phyloP scores from a whole-genome alignment of 2,329 filamentous ascomycete species.

The Cladosporium sp. region DNA sequence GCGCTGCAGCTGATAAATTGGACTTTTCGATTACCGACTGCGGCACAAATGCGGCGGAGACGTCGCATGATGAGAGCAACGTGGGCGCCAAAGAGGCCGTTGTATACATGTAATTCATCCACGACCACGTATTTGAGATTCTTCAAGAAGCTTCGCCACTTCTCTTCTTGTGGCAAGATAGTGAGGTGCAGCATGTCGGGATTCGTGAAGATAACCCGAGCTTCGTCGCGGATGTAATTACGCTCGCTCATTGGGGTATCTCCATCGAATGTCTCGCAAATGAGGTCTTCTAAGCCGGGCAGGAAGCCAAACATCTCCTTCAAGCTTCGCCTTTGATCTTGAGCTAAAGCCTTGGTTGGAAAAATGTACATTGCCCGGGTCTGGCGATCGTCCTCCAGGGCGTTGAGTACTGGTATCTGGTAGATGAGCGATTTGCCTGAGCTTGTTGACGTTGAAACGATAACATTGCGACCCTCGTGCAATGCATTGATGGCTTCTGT shows the following conservation, averaged over 20 bases:
- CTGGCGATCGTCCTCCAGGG: constrained; percentile 70
- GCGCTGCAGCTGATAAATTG: constrained; percentile 95
- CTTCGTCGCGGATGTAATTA: constrained; percentile 78
- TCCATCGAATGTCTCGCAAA: constrained; percentile 93
- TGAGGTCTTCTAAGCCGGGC: constrained; percentile 65
- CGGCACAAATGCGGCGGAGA: constrained; percentile 79
- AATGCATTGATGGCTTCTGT: constrained; percentile 88
- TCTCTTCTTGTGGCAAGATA: constrained; percentile 85
- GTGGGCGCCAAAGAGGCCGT: constrained; percentile 89
- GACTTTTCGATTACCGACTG: constrained; percentile 77
- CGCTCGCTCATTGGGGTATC: constrained; percentile 82
- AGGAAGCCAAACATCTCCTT: constrained; percentile 81
- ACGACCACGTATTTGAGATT: constrained; percentile 83
- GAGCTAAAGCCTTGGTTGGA: constrained; percentile 91
- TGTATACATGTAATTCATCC: constrained; percentile 91
- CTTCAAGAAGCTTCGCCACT: constrained; percentile 83
- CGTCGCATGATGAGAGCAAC: constrained; percentile 93
- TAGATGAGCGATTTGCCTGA: constrained; percentile 99
- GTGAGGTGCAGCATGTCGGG: constrained; percentile 97
- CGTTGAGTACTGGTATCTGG: constrained; percentile 85
- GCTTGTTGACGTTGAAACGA: constrained; percentile 90
- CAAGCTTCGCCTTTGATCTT: constrained; percentile 86
- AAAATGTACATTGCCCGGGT: constrained; percentile 96
- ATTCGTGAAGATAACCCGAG: constrained; percentile 92
- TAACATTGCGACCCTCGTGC: constrained; percentile 76